Base-by-base conservation (phyloP, 805 yeast species). In the Pichia sporocuriosa region DNA sequence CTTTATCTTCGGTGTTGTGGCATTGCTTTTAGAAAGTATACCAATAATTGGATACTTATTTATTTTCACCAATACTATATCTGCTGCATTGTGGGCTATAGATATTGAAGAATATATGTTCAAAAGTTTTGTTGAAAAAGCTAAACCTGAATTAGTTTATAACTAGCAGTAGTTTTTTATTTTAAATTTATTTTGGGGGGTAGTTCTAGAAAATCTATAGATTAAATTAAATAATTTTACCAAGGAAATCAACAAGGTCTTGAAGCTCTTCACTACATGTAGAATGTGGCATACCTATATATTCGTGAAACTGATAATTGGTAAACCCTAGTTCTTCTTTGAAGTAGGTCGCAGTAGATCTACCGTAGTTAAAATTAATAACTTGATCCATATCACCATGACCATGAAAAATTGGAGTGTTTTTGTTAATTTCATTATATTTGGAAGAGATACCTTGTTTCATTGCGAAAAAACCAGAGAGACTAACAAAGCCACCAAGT, bases 371-470 rank as follows among this genome's bases (percentile, higher is more conserved):
- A 31, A 60, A 62, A 8, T 60, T 54, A 10, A 90, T 74, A 4
- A 89, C 67, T 1, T 82, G 83, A 57, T 90, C 97, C 3, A 56
- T 61, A 5, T 78, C 77, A 25, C 98, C 97, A 60, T 90, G 97
- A 7, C 93, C 95, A 52, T 85, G 84, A 65, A 88, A 86, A 7
- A 86, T 66, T 1, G 95, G 95, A 0, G 95, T 84, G 6, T 68
- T 63, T 13, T 62, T 56, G 57, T 87, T 86, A 26, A 56, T 54
- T n/a, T 63, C 59, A 12, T 47, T 52, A 21, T 62, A 29, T 15
- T 46, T 44, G 2, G 46, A 46, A 32, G 46, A 33, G 32, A 66
- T 41, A 7, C 62, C 58, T 6, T 51, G 46, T 29, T 45, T 49
- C 28, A 69, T 61, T 4, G 77, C 70, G 44, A 77, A 64, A 54